Conservation (phyloP, 352 stramenopile genomes). For the Phytophthora brassicae region DNA sequence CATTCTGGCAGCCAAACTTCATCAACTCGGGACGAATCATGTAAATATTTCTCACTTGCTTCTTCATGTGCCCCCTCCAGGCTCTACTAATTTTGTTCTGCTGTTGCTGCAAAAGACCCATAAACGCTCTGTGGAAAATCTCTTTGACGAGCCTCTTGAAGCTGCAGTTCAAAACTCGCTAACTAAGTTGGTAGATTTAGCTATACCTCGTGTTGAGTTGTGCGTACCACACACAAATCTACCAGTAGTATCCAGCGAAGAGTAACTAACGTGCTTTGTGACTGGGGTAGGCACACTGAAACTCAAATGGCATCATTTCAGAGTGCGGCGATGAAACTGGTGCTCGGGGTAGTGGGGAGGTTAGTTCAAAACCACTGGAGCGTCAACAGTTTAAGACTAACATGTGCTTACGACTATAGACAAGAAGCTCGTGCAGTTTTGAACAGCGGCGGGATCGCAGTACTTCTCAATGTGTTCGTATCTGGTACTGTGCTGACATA, state of each 20-base stretch:
- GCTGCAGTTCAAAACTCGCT: conserved; percentile 15
- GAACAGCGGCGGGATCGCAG: conserved; percentile 6
- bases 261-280: not conserved
- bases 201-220: not conserved
- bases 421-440: conserved; percentile 18
- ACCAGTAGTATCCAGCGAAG: not conserved
- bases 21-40: conserved; percentile 17
- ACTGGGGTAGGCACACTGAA: conserved; percentile 7
- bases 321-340: conserved; percentile 20
- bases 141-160: conserved; percentile 14
- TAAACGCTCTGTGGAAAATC: conserved; percentile 14
- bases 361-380: not conserved
- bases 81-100: too few species aligned
- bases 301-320: conserved; percentile 8
- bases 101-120: conserved; percentile 17
- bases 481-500: not conserved
- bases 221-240: not conserved
- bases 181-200: not conserved
- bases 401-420: not conserved
- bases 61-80: too few species aligned
- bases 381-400: not conserved
- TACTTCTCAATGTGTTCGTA: conserved; percentile 13
- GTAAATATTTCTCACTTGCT: conserved; percentile 7
- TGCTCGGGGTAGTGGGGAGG: conserved; percentile 33
- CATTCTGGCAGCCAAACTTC: conserved; percentile 16